Base-by-base conservation (phyloP, 2,329 filamentous ascomycete species). In the Ophiostoma tasmaniense region DNA sequence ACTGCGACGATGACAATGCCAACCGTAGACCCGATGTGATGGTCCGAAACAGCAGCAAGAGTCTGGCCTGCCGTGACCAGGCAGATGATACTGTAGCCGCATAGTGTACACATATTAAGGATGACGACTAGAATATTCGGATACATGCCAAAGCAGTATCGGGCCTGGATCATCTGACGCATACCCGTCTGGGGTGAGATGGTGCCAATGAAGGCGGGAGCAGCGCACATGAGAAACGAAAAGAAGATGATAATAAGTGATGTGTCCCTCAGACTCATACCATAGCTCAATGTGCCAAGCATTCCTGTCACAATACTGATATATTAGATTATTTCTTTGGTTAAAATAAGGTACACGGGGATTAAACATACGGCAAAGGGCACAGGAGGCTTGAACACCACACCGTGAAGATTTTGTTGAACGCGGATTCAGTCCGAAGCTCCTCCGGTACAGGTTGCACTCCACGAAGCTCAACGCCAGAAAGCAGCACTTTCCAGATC, bases 151-250 rank as follows among this genome's bases (percentile, higher is more conserved):
- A 88, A 90, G 55, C 83, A 84, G 75, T 84, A 89, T 28, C 87
- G 80, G 3, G 87, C 87, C 72, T 87, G 85, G 8, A 89, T 83
- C 81, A 89, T 87, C 76, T 89, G 87, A 20, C 87, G 81, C 81
- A 89, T 84, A 59, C 87, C 87, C 11, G 86, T 88, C 76, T 83
- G 84, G 3, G 87, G 85, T 0, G 87, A 86, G 66, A 87, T 76
- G 0, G 83, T 87, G 59, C 82, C 82, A 33, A 89, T 78, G 73
- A 84, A 87, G 2, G 84, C 86, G 0, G 86, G 83, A 0, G 83
- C 78, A 7, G 82, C 70, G 0, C 83, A 83, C 0, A 83, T 84
- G 33, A 88, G 72, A 22, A 89, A 75, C 13, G 81, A 83, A 76
- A 89, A 89, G 78, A 89, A 89, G 64, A 89, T 75, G 64, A 89